phyloP scores from a whole-genome alignment of 805 yeast genomes.

The Clavispora fructus region DNA sequence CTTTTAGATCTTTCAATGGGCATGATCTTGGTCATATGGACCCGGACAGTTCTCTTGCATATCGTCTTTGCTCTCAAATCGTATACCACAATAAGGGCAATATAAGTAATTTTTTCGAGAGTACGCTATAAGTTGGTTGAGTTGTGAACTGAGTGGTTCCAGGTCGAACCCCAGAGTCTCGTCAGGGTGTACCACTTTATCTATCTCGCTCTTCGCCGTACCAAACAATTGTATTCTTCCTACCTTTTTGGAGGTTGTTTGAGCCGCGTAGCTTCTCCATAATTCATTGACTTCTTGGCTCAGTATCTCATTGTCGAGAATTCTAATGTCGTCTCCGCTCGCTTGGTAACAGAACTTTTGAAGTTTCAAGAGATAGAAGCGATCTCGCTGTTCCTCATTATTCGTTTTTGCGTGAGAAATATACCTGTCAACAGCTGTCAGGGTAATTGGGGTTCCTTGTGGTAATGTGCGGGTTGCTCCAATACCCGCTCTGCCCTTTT shows the following conservation, averaged over 20 bases:
- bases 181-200: neutral
- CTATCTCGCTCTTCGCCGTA: neutral
- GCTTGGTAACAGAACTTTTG: conserved; percentile 40
- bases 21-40: conserved; percentile 1
- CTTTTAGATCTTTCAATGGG: neutral
- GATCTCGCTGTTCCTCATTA: neutral
- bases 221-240: neutral
- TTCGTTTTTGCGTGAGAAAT: neutral
- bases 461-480: conserved; percentile 11
- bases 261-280: conserved; percentile 34
- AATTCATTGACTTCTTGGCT: conserved; percentile 22
- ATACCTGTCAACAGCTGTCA: neutral
- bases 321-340: conserved; percentile 31
- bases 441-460: neutral
- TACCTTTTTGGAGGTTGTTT: neutral
- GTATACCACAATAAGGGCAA: conserved; percentile 12
- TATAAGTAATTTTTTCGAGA: conserved; percentile 7
- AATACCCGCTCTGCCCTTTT: conserved; percentile 16
- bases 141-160: neutral
- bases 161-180: neutral
- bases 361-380: conserved; percentile 18
- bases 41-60: conserved; percentile 13
- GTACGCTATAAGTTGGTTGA: conserved; percentile 1
- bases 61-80: conserved; percentile 5
- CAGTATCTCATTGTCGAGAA: conserved; percentile 12